Evolutionary conservation across 768 basidiomycete species (phyloP).

Genomic region (Filobasidium floriforme): DNA sequence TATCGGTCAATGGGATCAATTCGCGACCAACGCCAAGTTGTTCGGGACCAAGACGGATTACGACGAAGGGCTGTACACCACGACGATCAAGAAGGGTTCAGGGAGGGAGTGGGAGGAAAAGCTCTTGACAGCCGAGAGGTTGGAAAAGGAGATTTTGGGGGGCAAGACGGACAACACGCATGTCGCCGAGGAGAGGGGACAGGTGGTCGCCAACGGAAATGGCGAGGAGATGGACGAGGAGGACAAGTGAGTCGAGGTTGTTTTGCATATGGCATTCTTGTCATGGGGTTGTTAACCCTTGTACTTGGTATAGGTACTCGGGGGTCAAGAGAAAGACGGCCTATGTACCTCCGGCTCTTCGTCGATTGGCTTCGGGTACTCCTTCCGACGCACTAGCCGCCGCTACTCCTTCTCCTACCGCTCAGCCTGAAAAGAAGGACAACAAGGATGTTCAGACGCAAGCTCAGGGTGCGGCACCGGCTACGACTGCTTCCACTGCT

Average conservation of each 20-base stretch:
- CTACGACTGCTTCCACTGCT: slow-evolving; percentile 14
- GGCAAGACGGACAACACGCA: slow-evolving; percentile 66
- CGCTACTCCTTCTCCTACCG: slow-evolving; percentile 1
- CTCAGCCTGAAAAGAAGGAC: background rate
- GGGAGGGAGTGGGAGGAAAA: slow-evolving; percentile 79
- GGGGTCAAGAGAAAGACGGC: slow-evolving; percentile 86
- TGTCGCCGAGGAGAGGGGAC: slow-evolving; percentile 74
- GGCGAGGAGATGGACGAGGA: slow-evolving; percentile 81
- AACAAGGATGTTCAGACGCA: slow-evolving; percentile 15
- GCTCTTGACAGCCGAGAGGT: slow-evolving; percentile 74
- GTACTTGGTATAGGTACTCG: slow-evolving; percentile 59
- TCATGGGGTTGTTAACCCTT: slow-evolving; percentile 52
- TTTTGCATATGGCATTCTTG: too few relatives aligned
- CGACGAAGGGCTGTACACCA: slow-evolving; percentile 91
- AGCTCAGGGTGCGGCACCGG: slow-evolving; percentile 16
- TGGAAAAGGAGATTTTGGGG: slow-evolving; percentile 82
- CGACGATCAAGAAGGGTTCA: slow-evolving; percentile 68
- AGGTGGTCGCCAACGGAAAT: slow-evolving; percentile 46
- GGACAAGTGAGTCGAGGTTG: slow-evolving; percentile 72
- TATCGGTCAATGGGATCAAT: slow-evolving; percentile 38
- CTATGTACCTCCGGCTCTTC: slow-evolving; percentile 88
- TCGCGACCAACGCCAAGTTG: slow-evolving; percentile 50
- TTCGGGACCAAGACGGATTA: slow-evolving; percentile 88
- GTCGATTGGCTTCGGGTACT: slow-evolving; percentile 47
- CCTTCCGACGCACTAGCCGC: slow-evolving; percentile 3